phyloP scores from a whole-genome alignment of 176 grass and related monocot genomes.

The Areca catechu region DNA sequence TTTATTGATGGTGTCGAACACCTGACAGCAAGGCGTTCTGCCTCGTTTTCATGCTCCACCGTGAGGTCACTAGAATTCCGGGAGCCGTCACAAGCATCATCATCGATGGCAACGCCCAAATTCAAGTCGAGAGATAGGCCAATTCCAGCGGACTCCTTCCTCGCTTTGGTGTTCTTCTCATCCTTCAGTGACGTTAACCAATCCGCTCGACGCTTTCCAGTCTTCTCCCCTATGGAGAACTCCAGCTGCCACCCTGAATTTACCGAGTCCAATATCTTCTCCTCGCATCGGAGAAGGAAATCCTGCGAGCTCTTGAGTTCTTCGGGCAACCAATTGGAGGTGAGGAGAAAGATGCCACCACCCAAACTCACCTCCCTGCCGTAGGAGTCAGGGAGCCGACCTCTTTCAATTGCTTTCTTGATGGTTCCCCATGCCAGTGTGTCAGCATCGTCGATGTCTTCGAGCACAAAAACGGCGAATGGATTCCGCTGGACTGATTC shows the following conservation, averaged over 20 bases:
- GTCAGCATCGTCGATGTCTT: constrained; percentile 53
- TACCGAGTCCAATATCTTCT: constrained; percentile 3
- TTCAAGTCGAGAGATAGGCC: constrained; percentile 26
- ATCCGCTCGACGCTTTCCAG: constrained; percentile 30
- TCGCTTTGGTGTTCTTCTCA: constrained; percentile 22
- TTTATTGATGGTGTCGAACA: constrained; percentile 11
- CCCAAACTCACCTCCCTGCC: constrained; percentile 51
- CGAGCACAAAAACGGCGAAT: constrained; percentile 58
- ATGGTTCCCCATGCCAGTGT: constrained; percentile 27
- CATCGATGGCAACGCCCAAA: constrained; percentile 33
- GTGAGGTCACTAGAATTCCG: constrained; percentile 72
- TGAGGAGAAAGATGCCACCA: constrained; percentile 49
- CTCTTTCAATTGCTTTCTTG: constrained; percentile 39
- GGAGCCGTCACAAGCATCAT: constrained; percentile 39
- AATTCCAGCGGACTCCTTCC: constrained; percentile 34
- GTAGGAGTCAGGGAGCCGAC: constrained; percentile 45
- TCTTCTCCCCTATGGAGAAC: constrained; percentile 16
- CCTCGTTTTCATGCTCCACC: constrained; percentile 46
- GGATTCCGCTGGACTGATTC: constrained; percentile 47
- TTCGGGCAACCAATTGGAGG: constrained; percentile 21
- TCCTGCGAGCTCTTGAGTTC: constrained; percentile 14
- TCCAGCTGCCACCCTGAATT: constrained; percentile 36
- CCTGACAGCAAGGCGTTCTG: constrained; percentile 6
- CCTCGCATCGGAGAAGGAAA: not conserved
- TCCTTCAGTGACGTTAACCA: constrained; percentile 2